Base-by-base conservation (phyloP, 768 basidiomycete species). In the Rhodotorula kratochvilovae region DNA sequence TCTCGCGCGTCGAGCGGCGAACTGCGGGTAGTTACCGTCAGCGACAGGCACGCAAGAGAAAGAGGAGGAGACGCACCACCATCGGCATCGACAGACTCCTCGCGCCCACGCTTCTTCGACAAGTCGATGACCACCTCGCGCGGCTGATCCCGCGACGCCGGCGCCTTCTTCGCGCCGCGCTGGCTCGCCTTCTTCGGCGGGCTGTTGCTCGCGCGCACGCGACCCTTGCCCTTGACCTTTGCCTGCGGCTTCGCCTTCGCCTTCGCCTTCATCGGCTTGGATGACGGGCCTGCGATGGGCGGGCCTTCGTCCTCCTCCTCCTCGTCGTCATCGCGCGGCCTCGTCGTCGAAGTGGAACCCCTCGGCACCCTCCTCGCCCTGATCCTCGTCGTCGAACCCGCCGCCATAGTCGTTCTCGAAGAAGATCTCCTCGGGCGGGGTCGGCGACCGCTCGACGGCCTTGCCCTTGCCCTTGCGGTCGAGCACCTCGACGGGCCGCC, bases 1-100 rank as follows among this genome's bases (percentile, higher is more conserved):
- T 86, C 63, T 85, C 82, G 33, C 94, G 87, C 59, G 82, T 82
- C 42, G 91, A 88, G 61, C 89, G 87, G 27, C 92, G 88, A 3
- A 90, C 82, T 33, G 88, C 88, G 42, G 13, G 25, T 3, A 10
- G 7, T 17, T 2, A 21, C 3, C 57, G 33, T 10, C 35, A 17
- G 42, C 23, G 25, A 35, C 27, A 19, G 11, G 7, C 13, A 21
- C 27, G 35, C 35, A 46, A 10, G 35, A 8, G 4, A 2, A 6
- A 13, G 10, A 45, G 25, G 23, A 25, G 42, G 27, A n/a, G 31
- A 16, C 51, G 78, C 72, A 43, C 77, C 75, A 33, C 82, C 79
- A 2, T 69, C 65, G 25, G 59, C 61, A 17, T 72, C 68, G 43
- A 60, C 68, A 15, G 58, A 56, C 4, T 50, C 66, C 3, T 58